A percentile compares a stretch with the other conserved stretches of the same genome.
Conservation (phyloP, 2,329 filamentous ascomycete species). For the Xylaria arbuscula region DNA sequence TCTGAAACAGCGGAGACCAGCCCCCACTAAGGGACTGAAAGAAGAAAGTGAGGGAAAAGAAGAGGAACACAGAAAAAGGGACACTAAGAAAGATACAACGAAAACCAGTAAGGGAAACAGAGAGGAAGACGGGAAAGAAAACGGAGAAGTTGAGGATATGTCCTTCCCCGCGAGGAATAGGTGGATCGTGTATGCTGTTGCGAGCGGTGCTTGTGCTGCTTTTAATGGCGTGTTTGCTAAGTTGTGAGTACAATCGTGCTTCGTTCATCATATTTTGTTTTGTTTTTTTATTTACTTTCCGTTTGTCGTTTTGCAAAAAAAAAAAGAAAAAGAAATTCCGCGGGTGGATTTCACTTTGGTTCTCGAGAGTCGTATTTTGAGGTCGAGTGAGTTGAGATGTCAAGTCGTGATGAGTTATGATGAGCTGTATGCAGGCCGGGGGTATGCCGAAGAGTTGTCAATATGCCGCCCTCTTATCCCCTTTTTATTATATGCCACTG, state of each 20-base stretch:
- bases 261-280: too few relatives aligned
- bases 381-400: not conserved
- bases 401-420: not conserved
- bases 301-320: not conserved
- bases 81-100: not conserved
- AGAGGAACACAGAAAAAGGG: not conserved
- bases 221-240: constrained; percentile 88
- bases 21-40: not conserved
- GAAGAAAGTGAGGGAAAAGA: not conserved
- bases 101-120: not conserved
- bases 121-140: not conserved
- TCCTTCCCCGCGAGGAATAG: constrained; percentile 53
- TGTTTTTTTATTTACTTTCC: not conserved
- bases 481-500: not conserved
- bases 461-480: not conserved
- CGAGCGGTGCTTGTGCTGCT: constrained; percentile 81
- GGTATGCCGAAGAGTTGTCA: not conserved
- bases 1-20: constrained; percentile 28
- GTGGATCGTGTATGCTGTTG: constrained; percentile 77
- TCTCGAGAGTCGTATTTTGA: too few relatives aligned
- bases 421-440: too few relatives aligned
- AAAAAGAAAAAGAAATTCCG: too few relatives aligned
- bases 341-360: too few relatives aligned
- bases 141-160: constrained; percentile 22
- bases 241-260: constrained; percentile 63